phyloP scores from a whole-genome alignment of 805 yeast species.

The Priceomyces carsonii region DNA sequence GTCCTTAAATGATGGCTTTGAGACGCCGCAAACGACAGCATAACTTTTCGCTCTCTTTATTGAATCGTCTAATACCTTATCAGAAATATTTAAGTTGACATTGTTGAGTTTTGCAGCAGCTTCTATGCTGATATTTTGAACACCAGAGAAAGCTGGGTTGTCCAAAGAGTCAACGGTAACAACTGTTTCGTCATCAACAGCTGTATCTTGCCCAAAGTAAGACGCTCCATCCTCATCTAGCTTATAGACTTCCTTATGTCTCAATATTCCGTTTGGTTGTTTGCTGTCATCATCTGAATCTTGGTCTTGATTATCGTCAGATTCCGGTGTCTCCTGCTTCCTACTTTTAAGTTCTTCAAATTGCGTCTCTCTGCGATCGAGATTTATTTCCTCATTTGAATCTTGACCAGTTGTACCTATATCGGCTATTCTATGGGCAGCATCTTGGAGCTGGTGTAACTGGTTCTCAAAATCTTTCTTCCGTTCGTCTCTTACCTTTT shows the following conservation, averaged over 20 bases:
- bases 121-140: slow-evolving; percentile 36
- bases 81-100: slow-evolving; percentile 69
- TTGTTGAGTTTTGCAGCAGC: slow-evolving; percentile 60
- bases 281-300: slow-evolving; percentile 11
- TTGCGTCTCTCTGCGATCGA: slow-evolving; percentile 36
- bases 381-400: too few relatives aligned
- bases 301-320: slow-evolving; percentile 14
- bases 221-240: slow-evolving; percentile 22
- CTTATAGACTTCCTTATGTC: slow-evolving; percentile 41
- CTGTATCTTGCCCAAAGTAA: slow-evolving; percentile 25
- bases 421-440: slow-evolving; percentile 27
- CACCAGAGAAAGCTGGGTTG: slow-evolving; percentile 40
- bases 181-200: slow-evolving; percentile 47
- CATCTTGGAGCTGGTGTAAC: slow-evolving; percentile 56
- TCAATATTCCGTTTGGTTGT: slow-evolving; percentile 41
- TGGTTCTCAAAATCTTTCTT: slow-evolving; percentile 65
- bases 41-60: slow-evolving; percentile 80
- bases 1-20: slow-evolving; percentile 34
- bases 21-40: slow-evolving; percentile 62
- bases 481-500: slow-evolving; percentile 67
- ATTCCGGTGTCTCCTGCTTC: slow-evolving; percentile 5
- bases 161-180: slow-evolving; percentile 43
- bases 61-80: slow-evolving; percentile 70
- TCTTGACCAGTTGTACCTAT: slow-evolving; percentile 19
- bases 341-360: slow-evolving; percentile 17